Evolutionary conservation across 805 yeast species (phyloP).

Genomic region (Pichia insulana): DNA sequence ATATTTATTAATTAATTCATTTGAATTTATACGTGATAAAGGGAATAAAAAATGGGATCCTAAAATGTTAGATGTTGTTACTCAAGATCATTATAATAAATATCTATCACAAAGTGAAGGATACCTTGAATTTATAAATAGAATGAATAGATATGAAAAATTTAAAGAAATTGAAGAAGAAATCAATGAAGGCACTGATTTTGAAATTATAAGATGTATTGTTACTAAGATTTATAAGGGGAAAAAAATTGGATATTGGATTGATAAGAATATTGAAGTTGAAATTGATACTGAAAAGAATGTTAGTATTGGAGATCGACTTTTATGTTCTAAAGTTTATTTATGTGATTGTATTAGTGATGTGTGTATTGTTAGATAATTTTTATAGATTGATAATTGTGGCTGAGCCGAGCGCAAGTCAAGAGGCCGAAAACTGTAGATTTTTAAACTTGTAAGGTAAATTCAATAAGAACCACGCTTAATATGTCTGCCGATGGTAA

Average conservation of each 20-base stretch:
- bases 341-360: slow-evolving; percentile 30
- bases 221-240: slow-evolving; percentile 29
- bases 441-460: too few relatives aligned
- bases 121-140: slow-evolving; percentile 17
- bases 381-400: neutral
- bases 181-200: slow-evolving; percentile 10
- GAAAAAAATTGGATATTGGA: slow-evolving; percentile 35
- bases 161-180: slow-evolving; percentile 1
- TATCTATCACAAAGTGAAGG: slow-evolving; percentile 10
- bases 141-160: slow-evolving; percentile 12
- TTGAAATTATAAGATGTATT: slow-evolving; percentile 32
- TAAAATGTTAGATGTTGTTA: slow-evolving; percentile 4
- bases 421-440: too few relatives aligned
- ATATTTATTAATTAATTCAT: slow-evolving; percentile 16
- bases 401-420: too few relatives aligned
- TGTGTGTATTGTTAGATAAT: slow-evolving; percentile 2
- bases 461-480: too few relatives aligned
- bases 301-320: slow-evolving; percentile 34
- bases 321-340: slow-evolving; percentile 37
- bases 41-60: slow-evolving; percentile 5
- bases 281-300: slow-evolving; percentile 20
- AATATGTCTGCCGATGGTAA: too few relatives aligned
- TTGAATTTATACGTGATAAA: slow-evolving; percentile 1
- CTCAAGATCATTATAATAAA: slow-evolving; percentile 5
- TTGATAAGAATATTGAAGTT: slow-evolving; percentile 38